Evolutionary conservation across 2,329 filamentous ascomycete genomes (phyloP).

Genomic region (Apiospora kogelbergensis): DNA sequence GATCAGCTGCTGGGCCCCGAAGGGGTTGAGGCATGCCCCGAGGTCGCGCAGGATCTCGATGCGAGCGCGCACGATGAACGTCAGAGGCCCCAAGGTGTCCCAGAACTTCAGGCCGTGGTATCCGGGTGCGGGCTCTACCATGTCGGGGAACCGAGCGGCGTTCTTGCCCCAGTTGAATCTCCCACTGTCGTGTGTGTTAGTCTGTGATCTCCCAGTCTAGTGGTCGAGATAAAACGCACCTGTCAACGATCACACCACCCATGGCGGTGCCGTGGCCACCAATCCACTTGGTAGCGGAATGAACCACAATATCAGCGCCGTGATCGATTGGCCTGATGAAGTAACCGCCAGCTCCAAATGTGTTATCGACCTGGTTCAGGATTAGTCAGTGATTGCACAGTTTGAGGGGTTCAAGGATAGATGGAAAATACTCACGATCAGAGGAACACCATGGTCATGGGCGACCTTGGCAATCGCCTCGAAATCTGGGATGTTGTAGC

Average conservation of each 20-base stretch:
- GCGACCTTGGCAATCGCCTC: constrained; percentile 82
- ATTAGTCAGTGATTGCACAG: neutral
- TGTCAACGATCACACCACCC: constrained; percentile 79
- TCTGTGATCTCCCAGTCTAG: too few species aligned
- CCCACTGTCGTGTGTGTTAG: constrained; percentile 48
- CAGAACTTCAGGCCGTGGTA: constrained; percentile 95
- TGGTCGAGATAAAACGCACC: too few species aligned
- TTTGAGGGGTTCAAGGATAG: neutral
- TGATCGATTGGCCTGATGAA: constrained; percentile 84
- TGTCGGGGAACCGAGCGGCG: constrained; percentile 83
- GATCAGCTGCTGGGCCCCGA: constrained; percentile 88
- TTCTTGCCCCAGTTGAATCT: constrained; percentile 94
- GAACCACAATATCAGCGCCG: constrained; percentile 90
- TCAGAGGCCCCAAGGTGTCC: constrained; percentile 82
- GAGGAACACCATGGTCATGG: constrained; percentile 64
- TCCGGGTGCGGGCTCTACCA: constrained; percentile 82
- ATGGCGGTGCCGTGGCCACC: constrained; percentile 93
- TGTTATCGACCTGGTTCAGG: constrained; percentile 76
- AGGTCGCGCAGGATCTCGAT: constrained; percentile 90
- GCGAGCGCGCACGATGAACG: constrained; percentile 81
- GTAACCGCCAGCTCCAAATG: constrained; percentile 90
- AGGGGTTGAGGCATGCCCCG: constrained; percentile 80
- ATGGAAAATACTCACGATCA: constrained; percentile 56
- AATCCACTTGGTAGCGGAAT: constrained; percentile 97
- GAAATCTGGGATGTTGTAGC: constrained; percentile 90